phyloP scores from a whole-genome alignment of 495 filamentous ascomycete genomes.

The Xylaria acuta region DNA sequence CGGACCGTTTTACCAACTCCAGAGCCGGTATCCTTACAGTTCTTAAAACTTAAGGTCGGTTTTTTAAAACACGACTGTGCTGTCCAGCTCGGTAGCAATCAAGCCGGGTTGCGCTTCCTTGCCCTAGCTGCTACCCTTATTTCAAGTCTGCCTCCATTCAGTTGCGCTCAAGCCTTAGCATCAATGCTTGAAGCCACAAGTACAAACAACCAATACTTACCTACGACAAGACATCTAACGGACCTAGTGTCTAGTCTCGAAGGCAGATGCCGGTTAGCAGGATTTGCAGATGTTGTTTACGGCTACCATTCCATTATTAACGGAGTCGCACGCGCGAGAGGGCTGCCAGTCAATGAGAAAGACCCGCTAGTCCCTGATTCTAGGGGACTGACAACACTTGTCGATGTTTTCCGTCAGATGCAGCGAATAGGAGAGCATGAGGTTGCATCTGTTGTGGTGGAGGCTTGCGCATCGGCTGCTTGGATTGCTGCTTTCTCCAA shows the following conservation, averaged over 20 bases:
- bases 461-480: neutral
- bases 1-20: constrained; percentile 19
- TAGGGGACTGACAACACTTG: neutral
- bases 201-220: neutral
- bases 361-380: neutral
- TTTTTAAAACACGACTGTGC: constrained; percentile 31
- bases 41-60: constrained; percentile 25
- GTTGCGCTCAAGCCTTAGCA: neutral
- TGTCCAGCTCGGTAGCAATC: constrained; percentile 27
- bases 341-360: neutral
- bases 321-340: neutral
- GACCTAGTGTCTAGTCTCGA: constrained; percentile 5
- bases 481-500: constrained; percentile 8
- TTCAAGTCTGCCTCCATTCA: neutral
- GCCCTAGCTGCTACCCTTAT: constrained; percentile 29
- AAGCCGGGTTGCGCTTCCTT: constrained; percentile 33
- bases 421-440: neutral
- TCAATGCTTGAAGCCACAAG: constrained; percentile 7
- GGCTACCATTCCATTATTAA: constrained; percentile 5
- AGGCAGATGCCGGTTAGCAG: constrained; percentile 1
- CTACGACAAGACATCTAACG: neutral
- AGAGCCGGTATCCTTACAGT: constrained; percentile 19
- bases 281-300: constrained; percentile 4
- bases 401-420: neutral
- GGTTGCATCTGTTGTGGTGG: neutral